A percentile compares a stretch with the other conserved stretches of the same genome.
Conservation (phyloP, 768 basidiomycete genomes). For the Leccinum incarnatum region DNA sequence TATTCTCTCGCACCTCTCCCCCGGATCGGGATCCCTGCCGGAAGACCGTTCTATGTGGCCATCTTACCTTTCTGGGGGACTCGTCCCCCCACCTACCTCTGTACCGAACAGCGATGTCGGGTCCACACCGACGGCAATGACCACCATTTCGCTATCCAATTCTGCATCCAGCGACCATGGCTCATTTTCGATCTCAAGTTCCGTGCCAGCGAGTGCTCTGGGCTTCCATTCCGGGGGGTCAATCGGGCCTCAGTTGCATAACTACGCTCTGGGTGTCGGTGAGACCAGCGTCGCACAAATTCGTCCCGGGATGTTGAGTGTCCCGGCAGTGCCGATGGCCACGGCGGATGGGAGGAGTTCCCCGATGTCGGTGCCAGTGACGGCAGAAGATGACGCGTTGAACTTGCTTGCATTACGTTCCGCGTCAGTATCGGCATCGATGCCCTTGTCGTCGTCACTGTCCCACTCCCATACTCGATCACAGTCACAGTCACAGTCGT, state of each 20-base stretch:
- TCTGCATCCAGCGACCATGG: slow-evolving; percentile 1
- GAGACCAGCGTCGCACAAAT: slow-evolving; percentile 50
- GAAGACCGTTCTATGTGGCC: slow-evolving; percentile 95
- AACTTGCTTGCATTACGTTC: slow-evolving; percentile 25
- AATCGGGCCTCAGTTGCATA: slow-evolving; percentile 61
- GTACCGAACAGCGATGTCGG: slow-evolving; percentile 10
- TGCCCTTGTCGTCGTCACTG: slow-evolving; percentile 3
- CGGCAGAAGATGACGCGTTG: slow-evolving; percentile 26
- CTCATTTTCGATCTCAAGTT: slow-evolving; percentile 43
- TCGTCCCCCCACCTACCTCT: slow-evolving; percentile 50
- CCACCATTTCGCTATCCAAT: slow-evolving; percentile 10
- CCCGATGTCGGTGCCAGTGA: slow-evolving; percentile 5
- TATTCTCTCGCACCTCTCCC: slow-evolving; percentile 85
- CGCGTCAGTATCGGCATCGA: slow-evolving; percentile 17
- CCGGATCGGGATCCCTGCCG: slow-evolving; percentile 70
- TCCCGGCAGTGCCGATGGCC: slow-evolving; percentile 18
- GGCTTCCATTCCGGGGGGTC: not conserved
- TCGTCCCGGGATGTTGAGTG: slow-evolving; percentile 52
- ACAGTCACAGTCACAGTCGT: not conserved
- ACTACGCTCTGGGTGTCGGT: slow-evolving; percentile 49
- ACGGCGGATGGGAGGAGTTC: not conserved
- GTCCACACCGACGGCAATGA: slow-evolving; percentile 15
- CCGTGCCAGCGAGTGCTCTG: slow-evolving; percentile 42
- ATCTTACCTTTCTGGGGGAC: slow-evolving; percentile 70
- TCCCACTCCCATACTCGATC: not conserved